Evolutionary conservation across 768 basidiomycete genomes (phyloP).

Genomic region (Tricholoma hemisulphureum): DNA sequence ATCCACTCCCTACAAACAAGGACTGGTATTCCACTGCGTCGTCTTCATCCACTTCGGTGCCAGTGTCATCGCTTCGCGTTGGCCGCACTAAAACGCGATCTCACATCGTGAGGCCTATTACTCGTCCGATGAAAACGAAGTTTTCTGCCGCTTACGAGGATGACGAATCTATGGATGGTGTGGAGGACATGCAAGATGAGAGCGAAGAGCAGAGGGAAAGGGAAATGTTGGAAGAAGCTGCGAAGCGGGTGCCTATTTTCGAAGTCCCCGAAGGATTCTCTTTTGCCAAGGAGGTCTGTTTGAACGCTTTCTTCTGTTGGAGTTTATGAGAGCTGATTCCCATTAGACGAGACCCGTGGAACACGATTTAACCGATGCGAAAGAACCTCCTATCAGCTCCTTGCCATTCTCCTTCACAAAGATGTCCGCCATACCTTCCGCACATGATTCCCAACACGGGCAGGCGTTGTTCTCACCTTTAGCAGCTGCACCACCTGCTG

Average conservation of each 20-base stretch:
- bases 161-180: conserved; percentile 47
- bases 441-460: conserved; percentile 13
- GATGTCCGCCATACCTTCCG: conserved; percentile 16
- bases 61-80: conserved; percentile 61
- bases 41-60: conserved; percentile 20
- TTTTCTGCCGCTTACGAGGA: conserved; percentile 68
- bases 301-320: neutral
- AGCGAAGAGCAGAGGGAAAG: conserved; percentile 40
- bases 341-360: conserved; percentile 34
- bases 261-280: conserved; percentile 62
- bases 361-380: conserved; percentile 43
- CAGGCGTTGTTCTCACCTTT: neutral
- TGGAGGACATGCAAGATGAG: conserved; percentile 37
- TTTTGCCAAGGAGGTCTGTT: conserved; percentile 61
- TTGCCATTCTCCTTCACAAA: conserved; percentile 66
- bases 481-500: neutral
- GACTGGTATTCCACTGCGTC: conserved; percentile 35
- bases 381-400: conserved; percentile 64
- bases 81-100: conserved; percentile 59
- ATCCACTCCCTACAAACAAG: conserved; percentile 25
- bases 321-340: conserved; percentile 7
- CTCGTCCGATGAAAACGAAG: conserved; percentile 44
- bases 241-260: conserved; percentile 55
- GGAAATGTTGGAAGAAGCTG: conserved; percentile 51
- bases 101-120: conserved; percentile 58